Percentiles rank a stretch among this genome's conserved stretches.
Evolutionary conservation across 2,329 filamentous ascomycete genomes (phyloP).

Genomic region (Endocalyx cinctus): DNA sequence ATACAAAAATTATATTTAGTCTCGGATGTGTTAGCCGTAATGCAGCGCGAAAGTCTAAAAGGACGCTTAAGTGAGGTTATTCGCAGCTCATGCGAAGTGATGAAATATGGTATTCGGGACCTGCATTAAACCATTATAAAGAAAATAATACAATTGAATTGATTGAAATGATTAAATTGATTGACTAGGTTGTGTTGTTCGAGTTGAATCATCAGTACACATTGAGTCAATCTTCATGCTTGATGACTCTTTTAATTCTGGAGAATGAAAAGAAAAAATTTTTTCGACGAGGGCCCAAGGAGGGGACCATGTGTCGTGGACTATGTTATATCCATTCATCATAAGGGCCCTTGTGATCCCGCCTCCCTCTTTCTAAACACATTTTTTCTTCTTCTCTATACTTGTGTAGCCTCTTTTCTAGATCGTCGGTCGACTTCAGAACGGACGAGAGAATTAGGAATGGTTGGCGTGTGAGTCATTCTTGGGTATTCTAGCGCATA

Average conservation of each 20-base stretch:
- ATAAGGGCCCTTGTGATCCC: slow-evolving; percentile 3
- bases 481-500: too few relatives aligned
- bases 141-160: not conserved
- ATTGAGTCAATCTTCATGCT: not conserved
- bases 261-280: slow-evolving; percentile 16
- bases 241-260: slow-evolving; percentile 16
- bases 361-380: slow-evolving; percentile 7
- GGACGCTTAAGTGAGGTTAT: slow-evolving; percentile 24
- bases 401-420: slow-evolving; percentile 2
- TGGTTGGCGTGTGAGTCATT: slow-evolving; percentile 30
- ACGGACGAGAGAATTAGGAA: slow-evolving; percentile 17
- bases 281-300: slow-evolving; percentile 16
- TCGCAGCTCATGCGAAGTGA: slow-evolving; percentile 28
- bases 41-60: not conserved
- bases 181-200: slow-evolving; percentile 1
- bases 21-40: not conserved
- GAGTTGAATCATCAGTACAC: slow-evolving; percentile 13
- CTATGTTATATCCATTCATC: slow-evolving; percentile 26
- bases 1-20: not conserved
- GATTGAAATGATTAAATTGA: not conserved
- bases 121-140: slow-evolving; percentile 10
- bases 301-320: slow-evolving; percentile 18
- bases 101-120: slow-evolving; percentile 20
- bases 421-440: slow-evolving; percentile 21
- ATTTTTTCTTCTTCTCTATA: slow-evolving; percentile 1